Percentiles rank a stretch among this genome's conserved stretches.
phyloP scores from a whole-genome alignment of 2,329 filamentous ascomycete species.

The Metarhizium humberi region DNA sequence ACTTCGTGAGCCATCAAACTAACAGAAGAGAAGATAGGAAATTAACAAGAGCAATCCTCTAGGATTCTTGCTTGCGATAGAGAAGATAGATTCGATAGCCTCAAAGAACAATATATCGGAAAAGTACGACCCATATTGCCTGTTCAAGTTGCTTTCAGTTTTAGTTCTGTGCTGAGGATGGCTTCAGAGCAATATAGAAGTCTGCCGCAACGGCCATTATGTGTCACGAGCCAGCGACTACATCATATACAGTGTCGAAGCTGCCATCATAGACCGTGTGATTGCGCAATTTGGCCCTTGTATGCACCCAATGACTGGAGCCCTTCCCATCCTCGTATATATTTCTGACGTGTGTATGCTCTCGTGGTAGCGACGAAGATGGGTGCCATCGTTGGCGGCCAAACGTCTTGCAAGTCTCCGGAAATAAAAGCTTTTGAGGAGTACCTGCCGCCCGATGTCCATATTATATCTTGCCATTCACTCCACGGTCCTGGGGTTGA shows the following conservation, averaged over 20 bases:
- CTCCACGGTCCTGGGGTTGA: conserved; percentile 90
- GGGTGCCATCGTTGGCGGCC: conserved; percentile 89
- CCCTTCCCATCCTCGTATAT: background rate
- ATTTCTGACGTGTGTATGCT: conserved; percentile 5
- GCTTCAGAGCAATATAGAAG: conserved; percentile 64
- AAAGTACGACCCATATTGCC: conserved; percentile 53
- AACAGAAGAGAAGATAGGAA: conserved; percentile 4
- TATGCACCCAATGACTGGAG: conserved; percentile 33
- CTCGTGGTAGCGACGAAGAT: conserved; percentile 70
- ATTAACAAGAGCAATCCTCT: conserved; percentile 18
- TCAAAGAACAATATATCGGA: conserved; percentile 74
- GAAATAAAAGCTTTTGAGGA: conserved; percentile 91
- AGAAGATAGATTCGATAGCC: conserved; percentile 74
- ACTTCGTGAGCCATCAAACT: background rate
- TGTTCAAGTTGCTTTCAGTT: conserved; percentile 11
- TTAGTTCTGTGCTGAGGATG: conserved; percentile 37
- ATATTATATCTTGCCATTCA: conserved; percentile 93
- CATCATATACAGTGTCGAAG: conserved; percentile 98
- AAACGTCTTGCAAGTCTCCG: conserved; percentile 96
- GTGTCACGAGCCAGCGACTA: conserved; percentile 96
- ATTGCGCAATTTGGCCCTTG: conserved; percentile 87
- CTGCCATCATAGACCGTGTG: conserved; percentile 77
- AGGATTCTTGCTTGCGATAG: conserved; percentile 94
- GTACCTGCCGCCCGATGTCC: conserved; percentile 77
- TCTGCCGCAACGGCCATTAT: conserved; percentile 87